These are phyloP conservation scores for Alternaria gansuensis DNA, from an alignment of 2,329 filamentous ascomycete species.

Conservation along the genomic window DNA sequence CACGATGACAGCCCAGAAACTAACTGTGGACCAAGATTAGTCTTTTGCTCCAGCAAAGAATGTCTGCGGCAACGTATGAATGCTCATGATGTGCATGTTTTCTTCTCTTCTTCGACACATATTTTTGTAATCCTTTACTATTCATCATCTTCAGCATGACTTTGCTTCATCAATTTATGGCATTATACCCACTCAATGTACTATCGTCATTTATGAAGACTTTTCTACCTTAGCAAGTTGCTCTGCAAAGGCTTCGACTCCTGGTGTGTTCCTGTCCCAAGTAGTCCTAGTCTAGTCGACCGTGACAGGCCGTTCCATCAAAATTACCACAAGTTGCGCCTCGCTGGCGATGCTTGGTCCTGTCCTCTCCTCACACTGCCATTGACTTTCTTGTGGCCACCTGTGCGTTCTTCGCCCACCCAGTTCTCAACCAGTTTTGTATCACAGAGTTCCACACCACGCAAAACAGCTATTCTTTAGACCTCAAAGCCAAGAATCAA, in stretches of 20 bases:
- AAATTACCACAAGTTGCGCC: too few relatives aligned
- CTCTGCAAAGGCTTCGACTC: neutral
- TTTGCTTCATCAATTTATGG: conserved; percentile 13
- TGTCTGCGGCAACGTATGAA: conserved; percentile 1
- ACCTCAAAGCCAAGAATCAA: too few relatives aligned
- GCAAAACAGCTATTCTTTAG: too few relatives aligned
- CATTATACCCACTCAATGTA: conserved; percentile 22
- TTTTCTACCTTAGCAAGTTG: neutral
- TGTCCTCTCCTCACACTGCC: neutral
- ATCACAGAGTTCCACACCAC: too few relatives aligned
- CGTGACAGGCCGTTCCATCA: too few relatives aligned
- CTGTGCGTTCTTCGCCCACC: neutral
- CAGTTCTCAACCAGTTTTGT: too few relatives aligned
- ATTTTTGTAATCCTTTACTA: neutral
- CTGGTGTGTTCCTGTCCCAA: too few relatives aligned
- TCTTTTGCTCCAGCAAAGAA: neutral
- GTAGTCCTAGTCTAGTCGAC: too few relatives aligned
- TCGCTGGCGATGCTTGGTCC: too few relatives aligned
- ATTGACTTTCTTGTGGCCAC: neutral
- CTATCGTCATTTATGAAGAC: neutral
- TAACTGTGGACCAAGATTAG: conserved; percentile 44
- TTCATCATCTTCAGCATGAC: neutral
- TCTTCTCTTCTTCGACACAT: neutral
- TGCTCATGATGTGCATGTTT: conserved; percentile 7
- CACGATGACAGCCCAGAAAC: conserved; percentile 43